Evolutionary conservation across 1,139 yeast genomes (phyloP), one percentile per base, ranked within the genome.

Genomic region (Sugiyamaella castrensis): DNA sequence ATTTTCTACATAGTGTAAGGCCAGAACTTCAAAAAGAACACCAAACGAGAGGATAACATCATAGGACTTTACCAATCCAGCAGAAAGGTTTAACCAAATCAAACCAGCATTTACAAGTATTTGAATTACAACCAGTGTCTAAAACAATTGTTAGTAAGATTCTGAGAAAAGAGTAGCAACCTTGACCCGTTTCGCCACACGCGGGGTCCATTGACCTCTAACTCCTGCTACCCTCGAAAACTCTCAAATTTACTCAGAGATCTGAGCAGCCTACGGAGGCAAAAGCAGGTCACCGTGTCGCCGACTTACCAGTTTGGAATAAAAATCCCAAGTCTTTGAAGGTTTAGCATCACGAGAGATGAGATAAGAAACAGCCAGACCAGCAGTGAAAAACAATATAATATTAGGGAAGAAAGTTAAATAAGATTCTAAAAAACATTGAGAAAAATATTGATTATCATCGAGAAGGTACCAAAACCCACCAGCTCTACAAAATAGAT

Each of bases 1-100:
- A 63, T 79, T 84, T 61, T 89, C 96, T 48, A 83, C 65, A 64
- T 81, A 83, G 56, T 87, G 88, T 37, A 87, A 68, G 2, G 70
- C 69, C 36, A 79, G 65, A 0, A 81, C 81, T 5, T 82, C 74
- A 6, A 71, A 51, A 11, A 42, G 43, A 26, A 45, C 40, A 9
- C 46, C 43, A 19, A 46, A 28, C 24, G 36, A 27, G 15, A 40
- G 19, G 2, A 43, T 40, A 8, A 34, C 24, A 19, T 19, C 24
- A 19, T 19, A 19, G 24, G 24, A 19, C 24, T 19, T 19, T 19
- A 19, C 5, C 32, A 5, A 43, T 19, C 24, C 24, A 19, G 24
- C 24, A 38, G 13, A 40, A 26, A 30, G 4, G 36, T 29, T 15
- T 37, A 26, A 29, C 27, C 31, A 33, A 28, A 16, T 40, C 32